Evolutionary conservation across 2,329 filamentous ascomycete species (phyloP), one percentile per base, ranked within the genome.

Genomic region (Cladosporium oxysporum): DNA sequence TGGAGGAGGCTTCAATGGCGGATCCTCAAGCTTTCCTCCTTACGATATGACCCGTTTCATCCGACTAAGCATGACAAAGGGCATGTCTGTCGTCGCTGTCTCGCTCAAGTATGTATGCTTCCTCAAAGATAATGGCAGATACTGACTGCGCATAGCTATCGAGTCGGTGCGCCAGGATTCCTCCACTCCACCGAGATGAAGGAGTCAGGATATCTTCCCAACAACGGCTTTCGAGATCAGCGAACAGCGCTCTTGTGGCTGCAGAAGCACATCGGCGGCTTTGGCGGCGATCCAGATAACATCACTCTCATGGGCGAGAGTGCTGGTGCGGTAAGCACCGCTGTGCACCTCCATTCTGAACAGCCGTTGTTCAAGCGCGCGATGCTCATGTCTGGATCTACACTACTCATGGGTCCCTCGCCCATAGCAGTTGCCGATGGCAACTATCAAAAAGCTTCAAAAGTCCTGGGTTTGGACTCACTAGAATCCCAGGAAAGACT

Each of bases 1-100:
- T 66, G 84, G 84, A 0, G 84, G 84, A 12, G 84, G 81, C 0
- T 82, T 84, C 58, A 73, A 75, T 2, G 77, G 82, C 2, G 84
- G 84, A 2, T 82, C 82, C 3, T 83, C 80, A 50, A 84, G 79
- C 52, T 86, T 83, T 78, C 84, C 84, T 0, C 82, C 85, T 44
- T 84, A 83, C 68, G 81, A 85, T 67, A 73, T 81, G 23, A 74
- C 74, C 5, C 73, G 78, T 0, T 67, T 87, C 5, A 82, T 85
- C 4, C 78, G 79, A 67, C 69, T 83, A 5, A 82, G 82, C 0
- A 72, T 74, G 0, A 77, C 80, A 16, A 77, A 78, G 21, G 79
- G 77, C 0, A 76, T 79, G 31, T 83, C 84, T 0, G 76, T 85
- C 3, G 80, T 87, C 57, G 77, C 75, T 0, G 71, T 80, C 11